Evolutionary conservation across 1,284 basidiomycete species (phyloP).

Genomic region (Marasmius oreades): DNA sequence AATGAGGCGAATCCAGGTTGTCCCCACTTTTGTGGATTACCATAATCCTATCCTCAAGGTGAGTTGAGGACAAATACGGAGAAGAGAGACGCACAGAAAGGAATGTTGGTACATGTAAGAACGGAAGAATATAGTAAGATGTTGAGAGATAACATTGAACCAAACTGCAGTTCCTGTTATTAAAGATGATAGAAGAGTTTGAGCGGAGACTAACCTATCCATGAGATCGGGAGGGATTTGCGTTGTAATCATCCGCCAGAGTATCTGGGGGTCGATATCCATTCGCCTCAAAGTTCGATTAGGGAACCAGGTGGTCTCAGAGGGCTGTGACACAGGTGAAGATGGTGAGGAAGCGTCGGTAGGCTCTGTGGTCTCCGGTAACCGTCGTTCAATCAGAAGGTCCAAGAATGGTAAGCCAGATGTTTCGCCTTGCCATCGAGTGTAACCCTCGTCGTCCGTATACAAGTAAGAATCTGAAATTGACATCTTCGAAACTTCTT

Average conservation of each 20-base stretch:
- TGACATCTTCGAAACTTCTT: constrained; percentile 57
- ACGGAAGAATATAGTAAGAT: constrained; percentile 88
- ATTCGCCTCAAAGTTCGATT: constrained; percentile 69
- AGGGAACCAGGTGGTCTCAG: constrained; percentile 66
- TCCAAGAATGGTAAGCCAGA: constrained; percentile 86
- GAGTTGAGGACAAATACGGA: constrained; percentile 10
- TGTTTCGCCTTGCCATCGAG: constrained; percentile 86
- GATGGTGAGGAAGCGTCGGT: constrained; percentile 15
- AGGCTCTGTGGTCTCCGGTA: constrained; percentile 22
- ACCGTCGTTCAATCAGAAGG: constrained; percentile 63
- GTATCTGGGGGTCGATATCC: constrained; percentile 74
- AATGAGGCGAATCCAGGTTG: constrained; percentile 90
- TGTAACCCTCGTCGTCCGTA: constrained; percentile 79
- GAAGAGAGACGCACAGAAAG: constrained; percentile 55
- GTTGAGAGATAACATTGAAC: constrained; percentile 83
- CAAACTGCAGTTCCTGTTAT: constrained; percentile 40
- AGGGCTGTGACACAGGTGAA: constrained; percentile 20
- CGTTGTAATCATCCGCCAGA: constrained; percentile 74
- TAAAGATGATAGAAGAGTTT: constrained; percentile 15
- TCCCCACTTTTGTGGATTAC: constrained; percentile 88
- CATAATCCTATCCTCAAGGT: constrained; percentile 64
- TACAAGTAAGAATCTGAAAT: constrained; percentile 75
- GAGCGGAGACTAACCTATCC: constrained; percentile 62
- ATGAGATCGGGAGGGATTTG: constrained; percentile 83
- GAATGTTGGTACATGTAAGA: constrained; percentile 87